phyloP scores from a whole-genome alignment of 345 rosid species.

The Kandelia obovata region DNA sequence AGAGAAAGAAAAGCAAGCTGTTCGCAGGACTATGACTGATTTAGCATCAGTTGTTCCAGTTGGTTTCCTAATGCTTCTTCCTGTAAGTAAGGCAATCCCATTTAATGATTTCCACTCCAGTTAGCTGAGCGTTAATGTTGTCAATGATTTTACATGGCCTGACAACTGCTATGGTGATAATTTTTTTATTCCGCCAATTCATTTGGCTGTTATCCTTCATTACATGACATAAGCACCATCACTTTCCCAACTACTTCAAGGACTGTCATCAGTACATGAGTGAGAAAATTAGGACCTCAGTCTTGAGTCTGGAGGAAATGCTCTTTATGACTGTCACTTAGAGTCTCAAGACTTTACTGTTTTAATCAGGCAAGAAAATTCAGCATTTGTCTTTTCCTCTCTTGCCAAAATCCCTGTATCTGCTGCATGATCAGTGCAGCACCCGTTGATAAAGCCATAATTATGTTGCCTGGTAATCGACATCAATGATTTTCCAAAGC shows the following conservation, averaged over 20 bases:
- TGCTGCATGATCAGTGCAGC: too few species aligned
- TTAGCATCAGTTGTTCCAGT: slow-evolving; percentile 92
- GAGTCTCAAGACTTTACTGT: too few species aligned
- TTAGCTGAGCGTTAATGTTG: background rate
- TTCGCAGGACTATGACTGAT: slow-evolving; percentile 79
- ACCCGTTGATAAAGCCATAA: too few species aligned
- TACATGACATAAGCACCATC: background rate
- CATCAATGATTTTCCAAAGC: too few species aligned
- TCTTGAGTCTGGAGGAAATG: too few species aligned
- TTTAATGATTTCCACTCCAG: background rate
- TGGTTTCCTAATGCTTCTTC: slow-evolving; percentile 93
- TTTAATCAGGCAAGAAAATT: too few species aligned
- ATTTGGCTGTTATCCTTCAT: background rate
- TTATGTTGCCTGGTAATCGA: too few species aligned
- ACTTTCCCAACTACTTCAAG: background rate
- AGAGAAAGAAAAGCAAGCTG: slow-evolving; percentile 76
- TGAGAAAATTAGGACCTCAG: too few species aligned
- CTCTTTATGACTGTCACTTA: too few species aligned
- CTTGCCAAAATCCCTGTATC: too few species aligned
- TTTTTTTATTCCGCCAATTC: background rate
- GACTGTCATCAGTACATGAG: background rate
- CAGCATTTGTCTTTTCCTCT: too few species aligned
- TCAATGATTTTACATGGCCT: background rate
- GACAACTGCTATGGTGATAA: background rate
- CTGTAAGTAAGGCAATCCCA: slow-evolving; percentile 50